These are phyloP conservation scores for Trichoderma cornu-damae DNA, from an alignment of 2,329 filamentous ascomycete genomes.

Conservation along the genomic window DNA sequence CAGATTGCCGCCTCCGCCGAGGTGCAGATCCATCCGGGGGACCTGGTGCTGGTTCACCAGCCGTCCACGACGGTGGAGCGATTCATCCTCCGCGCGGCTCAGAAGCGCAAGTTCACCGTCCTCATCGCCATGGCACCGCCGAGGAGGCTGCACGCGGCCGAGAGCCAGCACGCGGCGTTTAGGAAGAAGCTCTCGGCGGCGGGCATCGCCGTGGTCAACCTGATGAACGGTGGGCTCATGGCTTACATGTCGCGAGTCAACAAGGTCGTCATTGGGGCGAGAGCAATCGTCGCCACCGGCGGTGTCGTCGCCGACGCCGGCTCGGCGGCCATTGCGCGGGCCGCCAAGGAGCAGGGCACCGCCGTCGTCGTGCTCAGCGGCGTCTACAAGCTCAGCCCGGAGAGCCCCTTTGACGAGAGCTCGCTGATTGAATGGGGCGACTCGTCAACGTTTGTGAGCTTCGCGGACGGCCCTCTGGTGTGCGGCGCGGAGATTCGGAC, in stretches of 20 bases:
- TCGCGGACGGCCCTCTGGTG: slow-evolving; percentile 73
- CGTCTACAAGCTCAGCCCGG: slow-evolving; percentile 88
- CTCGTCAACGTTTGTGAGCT: slow-evolving; percentile 68
- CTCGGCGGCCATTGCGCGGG: slow-evolving; percentile 75
- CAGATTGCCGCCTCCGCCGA: slow-evolving; percentile 86
- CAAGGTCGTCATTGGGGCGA: slow-evolving; percentile 87
- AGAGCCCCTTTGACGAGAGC: slow-evolving; percentile 79
- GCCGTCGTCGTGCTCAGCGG: slow-evolving; percentile 86
- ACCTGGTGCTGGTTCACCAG: slow-evolving; percentile 85
- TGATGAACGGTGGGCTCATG: slow-evolving; percentile 80
- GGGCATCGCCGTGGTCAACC: slow-evolving; percentile 76
- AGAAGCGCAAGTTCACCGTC: slow-evolving; percentile 87
- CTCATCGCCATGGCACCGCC: slow-evolving; percentile 67
- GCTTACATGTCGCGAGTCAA: slow-evolving; percentile 93
- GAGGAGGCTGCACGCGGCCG: slow-evolving; percentile 32
- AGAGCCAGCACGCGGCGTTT: slow-evolving; percentile 50
- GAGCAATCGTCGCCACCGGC: slow-evolving; percentile 83
- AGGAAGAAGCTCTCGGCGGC: slow-evolving; percentile 71
- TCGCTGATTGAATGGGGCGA: slow-evolving; percentile 82
- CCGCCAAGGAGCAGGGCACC: slow-evolving; percentile 74
- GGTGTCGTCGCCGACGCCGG: slow-evolving; percentile 79
- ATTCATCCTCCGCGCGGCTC: slow-evolving; percentile 81
- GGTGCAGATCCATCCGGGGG: slow-evolving; percentile 87
- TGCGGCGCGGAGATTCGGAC: slow-evolving; percentile 73
- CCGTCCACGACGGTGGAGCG: slow-evolving; percentile 82